phyloP scores from a whole-genome alignment of 208 protist genomes.

The Trypanosomatidae sp. region DNA sequence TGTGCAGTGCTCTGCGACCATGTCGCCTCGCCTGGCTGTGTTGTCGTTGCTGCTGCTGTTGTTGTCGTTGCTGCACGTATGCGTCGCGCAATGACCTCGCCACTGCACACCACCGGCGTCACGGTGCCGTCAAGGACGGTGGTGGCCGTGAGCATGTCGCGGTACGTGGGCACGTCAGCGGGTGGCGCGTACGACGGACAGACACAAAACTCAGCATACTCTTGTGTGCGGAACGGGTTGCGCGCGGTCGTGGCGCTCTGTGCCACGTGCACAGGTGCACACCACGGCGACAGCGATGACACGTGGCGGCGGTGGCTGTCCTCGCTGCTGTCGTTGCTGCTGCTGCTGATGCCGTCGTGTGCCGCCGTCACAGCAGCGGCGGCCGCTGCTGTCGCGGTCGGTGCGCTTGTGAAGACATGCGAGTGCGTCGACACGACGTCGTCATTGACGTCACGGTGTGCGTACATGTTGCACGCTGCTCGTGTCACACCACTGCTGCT shows the following conservation, averaged over 20 bases:
- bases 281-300: neutral
- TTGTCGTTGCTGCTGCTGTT: no score
- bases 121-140: conserved; percentile 1
- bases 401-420: no score
- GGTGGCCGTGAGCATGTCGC: conserved; percentile 7
- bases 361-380: no score
- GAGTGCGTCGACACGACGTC: no score
- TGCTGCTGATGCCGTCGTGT: no score
- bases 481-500: no score
- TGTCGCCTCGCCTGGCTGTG: conserved; percentile 8
- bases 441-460: no score
- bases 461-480: no score
- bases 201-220: conserved; percentile 44
- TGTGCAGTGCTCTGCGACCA: conserved; percentile 8
- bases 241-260: conserved; percentile 45
- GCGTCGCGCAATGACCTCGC: conserved; percentile 25
- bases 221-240: conserved; percentile 66
- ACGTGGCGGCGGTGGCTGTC: no score
- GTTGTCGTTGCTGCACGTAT: no score
- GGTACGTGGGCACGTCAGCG: conserved; percentile 11
- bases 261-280: conserved; percentile 20
- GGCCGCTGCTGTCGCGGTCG: no score
- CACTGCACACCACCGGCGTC: conserved; percentile 3
- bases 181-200: conserved; percentile 31
- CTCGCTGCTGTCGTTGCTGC: no score